Evolutionary conservation across 1,284 basidiomycete genomes (phyloP), one percentile per base, ranked within the genome.

Genomic region (Clitocybe nebularis): DNA sequence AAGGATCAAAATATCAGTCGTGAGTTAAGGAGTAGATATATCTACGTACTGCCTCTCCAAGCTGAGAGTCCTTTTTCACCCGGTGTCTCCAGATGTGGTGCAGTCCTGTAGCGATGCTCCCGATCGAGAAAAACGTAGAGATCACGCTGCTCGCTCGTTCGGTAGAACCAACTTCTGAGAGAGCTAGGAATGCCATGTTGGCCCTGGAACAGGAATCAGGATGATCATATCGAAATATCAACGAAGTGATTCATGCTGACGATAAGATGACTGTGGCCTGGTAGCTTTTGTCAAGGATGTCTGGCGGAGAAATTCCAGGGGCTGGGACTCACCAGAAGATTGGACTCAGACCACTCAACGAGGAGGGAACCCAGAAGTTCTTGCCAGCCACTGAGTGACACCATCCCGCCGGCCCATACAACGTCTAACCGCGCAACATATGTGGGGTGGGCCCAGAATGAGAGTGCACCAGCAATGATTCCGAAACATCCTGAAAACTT

Each of bases 391-490:
- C 33, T 21, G 8, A 34, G 19, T n/a, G 33, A 34, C 6, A 34
- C 33, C 11, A 34, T 21, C 17, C 17, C 33, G 17, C 32, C 32
- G 3, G 32, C 33, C 33, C 33, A 34, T 5, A 34, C 33, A 10
- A 20, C 22, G 11, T 34, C 33, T n/a, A 20, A n/a, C 22, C 33
- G 33, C 19, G 9, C 16, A 3, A 34, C 17, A 34, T 34, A 34
- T n/a, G 33, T 19, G 17, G 19, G 33, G 8, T 34, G 33, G 22
- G 33, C 33, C 33, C 33, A 34, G 33, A 34, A 34, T n/a, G 33
- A 34, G 33, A 34, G 33, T 20, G 19, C 17, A 4, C 33, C 17
- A 34, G 33, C 33, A 4, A 34, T 2, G 7, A 34, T 19, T 17
- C 22, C 33, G 6, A 20, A 3, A 6, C 11, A 14, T 19, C 17